Percentiles rank a stretch among this genome's conserved stretches.
Evolutionary conservation across 192 early-diverging fungal species (phyloP).

Genomic region (Rhizophagus sp.): DNA sequence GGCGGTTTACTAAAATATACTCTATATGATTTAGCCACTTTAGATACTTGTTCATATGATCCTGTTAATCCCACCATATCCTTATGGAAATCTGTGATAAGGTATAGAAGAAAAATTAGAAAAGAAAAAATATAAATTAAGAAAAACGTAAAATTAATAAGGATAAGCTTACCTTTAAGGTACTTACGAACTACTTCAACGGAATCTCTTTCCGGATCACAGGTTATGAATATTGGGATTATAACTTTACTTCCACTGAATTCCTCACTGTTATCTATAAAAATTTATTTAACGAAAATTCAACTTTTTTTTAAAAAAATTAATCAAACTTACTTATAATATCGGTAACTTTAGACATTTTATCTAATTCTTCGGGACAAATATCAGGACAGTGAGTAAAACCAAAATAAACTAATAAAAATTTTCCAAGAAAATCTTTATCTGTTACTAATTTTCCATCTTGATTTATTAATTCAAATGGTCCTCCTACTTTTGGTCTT

Average conservation of each 20-base stretch:
- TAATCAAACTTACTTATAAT: slow-evolving; percentile 58
- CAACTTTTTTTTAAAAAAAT: neutral
- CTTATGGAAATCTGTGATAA: slow-evolving; percentile 82
- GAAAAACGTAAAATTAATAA: neutral
- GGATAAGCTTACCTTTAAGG: slow-evolving; percentile 43
- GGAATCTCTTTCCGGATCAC: slow-evolving; percentile 94
- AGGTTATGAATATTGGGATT: slow-evolving; percentile 92
- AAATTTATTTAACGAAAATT: neutral
- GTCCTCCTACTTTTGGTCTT: slow-evolving; percentile 88
- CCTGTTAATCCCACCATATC: slow-evolving; percentile 93
- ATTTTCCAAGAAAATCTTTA: slow-evolving; percentile 80
- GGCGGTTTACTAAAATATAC: slow-evolving; percentile 95
- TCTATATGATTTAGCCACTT: slow-evolving; percentile 88
- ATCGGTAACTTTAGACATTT: slow-evolving; percentile 89
- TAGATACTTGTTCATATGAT: slow-evolving; percentile 76
- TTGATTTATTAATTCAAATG: slow-evolving; percentile 84
- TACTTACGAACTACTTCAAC: slow-evolving; percentile 77
- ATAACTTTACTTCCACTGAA: slow-evolving; percentile 53
- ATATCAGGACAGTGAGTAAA: slow-evolving; percentile 99
- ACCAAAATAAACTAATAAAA: slow-evolving; percentile 96
- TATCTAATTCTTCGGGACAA: slow-evolving; percentile 98
- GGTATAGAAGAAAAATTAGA: neutral
- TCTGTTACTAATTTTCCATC: slow-evolving; percentile 72
- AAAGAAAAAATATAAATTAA: neutral
- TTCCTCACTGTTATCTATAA: slow-evolving; percentile 49